phyloP scores from a whole-genome alignment of 805 yeast genomes.

The Candida takata region DNA sequence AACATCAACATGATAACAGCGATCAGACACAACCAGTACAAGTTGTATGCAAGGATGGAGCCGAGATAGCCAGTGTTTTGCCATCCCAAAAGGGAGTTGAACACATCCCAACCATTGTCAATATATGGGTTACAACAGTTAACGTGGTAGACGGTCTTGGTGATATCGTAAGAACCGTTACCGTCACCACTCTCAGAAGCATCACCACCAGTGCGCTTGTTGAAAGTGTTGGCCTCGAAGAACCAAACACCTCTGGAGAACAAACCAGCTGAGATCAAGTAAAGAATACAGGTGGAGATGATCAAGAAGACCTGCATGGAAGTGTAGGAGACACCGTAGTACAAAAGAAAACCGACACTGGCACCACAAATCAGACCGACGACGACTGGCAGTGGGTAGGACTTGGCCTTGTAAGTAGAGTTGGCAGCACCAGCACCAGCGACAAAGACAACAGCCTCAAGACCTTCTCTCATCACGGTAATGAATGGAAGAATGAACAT shows the following conservation, averaged over 20 bases:
- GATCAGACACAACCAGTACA: slow-evolving; percentile 77
- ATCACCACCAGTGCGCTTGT: slow-evolving; percentile 79
- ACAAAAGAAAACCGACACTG: slow-evolving; percentile 60
- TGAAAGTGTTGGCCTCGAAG: slow-evolving; percentile 66
- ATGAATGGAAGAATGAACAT: slow-evolving; percentile 87
- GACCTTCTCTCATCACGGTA: slow-evolving; percentile 93
- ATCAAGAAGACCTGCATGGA: slow-evolving; percentile 87
- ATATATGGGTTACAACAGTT: slow-evolving; percentile 94
- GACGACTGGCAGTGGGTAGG: slow-evolving; percentile 92
- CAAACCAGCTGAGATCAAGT: slow-evolving; percentile 86
- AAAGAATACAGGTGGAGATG: slow-evolving; percentile 80
- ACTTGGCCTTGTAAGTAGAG: slow-evolving; percentile 44
- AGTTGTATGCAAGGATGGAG: slow-evolving; percentile 79
- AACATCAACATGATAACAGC: slow-evolving; percentile 51
- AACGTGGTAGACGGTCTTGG: slow-evolving; percentile 85
- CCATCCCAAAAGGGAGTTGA: slow-evolving; percentile 94
- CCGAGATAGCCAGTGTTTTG: slow-evolving; percentile 94
- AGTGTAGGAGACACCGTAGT: slow-evolving; percentile 73
- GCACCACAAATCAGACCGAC: slow-evolving; percentile 79
- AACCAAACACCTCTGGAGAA: slow-evolving; percentile 92
- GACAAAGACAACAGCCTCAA: slow-evolving; percentile 92
- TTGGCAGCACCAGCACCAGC: slow-evolving; percentile 86
- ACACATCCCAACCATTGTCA: slow-evolving; percentile 95
- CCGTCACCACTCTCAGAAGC: slow-evolving; percentile 91
- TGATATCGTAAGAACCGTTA: slow-evolving; percentile 87